Conservation (phyloP, 345 rosid genomes). For the Heritiera fomes region DNA sequence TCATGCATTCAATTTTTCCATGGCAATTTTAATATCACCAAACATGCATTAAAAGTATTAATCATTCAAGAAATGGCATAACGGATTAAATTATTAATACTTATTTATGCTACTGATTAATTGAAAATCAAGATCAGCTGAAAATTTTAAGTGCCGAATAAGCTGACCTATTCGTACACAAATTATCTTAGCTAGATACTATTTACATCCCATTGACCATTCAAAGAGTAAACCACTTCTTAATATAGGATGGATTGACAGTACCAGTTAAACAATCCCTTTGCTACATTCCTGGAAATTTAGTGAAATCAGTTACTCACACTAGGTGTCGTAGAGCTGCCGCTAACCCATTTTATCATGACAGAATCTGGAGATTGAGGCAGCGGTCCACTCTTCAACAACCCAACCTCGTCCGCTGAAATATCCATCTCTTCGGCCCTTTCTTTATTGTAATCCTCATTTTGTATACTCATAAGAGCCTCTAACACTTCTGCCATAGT, state of each 20-base stretch:
- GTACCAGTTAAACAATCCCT: background rate
- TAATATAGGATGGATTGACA: background rate
- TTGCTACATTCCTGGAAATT: background rate
- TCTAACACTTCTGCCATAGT: constrained; percentile 56
- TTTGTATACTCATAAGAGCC: constrained; percentile 46
- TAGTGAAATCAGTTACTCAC: constrained; percentile 27
- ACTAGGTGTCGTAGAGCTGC: constrained; percentile 29
- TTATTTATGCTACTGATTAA: background rate
- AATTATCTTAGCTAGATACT: background rate
- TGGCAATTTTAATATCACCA: no score
- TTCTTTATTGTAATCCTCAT: constrained; percentile 18
- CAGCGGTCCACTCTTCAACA: constrained; percentile 39
- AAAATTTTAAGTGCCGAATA: constrained; percentile 7
- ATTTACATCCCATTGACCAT: background rate
- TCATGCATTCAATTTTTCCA: no score
- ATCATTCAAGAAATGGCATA: background rate
- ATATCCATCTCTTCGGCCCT: constrained; percentile 25
- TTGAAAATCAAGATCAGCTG: background rate
- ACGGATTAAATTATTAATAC: background rate
- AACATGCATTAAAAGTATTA: no score
- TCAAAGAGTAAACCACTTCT: background rate
- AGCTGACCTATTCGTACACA: background rate
- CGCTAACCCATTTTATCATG: constrained; percentile 50
- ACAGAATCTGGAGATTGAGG: constrained; percentile 30
- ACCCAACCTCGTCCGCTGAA: constrained; percentile 38